Base-by-base conservation (phyloP, 2,329 filamentous ascomycete species). In the Cytospora leucostoma region DNA sequence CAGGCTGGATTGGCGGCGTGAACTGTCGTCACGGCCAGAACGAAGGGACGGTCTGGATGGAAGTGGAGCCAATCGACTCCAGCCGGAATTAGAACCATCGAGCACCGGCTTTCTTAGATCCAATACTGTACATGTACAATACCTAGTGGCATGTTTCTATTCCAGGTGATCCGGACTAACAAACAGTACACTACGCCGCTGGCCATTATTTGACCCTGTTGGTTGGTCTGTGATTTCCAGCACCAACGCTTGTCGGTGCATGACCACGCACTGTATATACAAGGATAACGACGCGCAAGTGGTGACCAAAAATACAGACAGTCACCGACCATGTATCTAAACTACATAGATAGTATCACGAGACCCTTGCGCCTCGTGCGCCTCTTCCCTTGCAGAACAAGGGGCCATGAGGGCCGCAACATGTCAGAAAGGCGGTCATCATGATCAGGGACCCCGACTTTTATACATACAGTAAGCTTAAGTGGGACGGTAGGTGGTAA, bases 111-210 rank as follows among this genome's bases (percentile, higher is more conserved):
- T 37, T 13, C 19, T 19, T 19, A 44, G 40, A 44, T 44, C 27
- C 4, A 27, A 58, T 50, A 58, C 32, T 51, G 56, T 58, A 47
- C n/a, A n/a, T n/a, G n/a, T 50, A 50, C 33, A n/a, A 27, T 27
- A 27, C 27, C 27, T 27, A 27, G 27, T 27, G 27, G 27, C 27
- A 27, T 27, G 27, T 27, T 27, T 27, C 27, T 27, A 27, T 27
- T 27, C 27, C 27, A 33, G 47, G 17, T 15, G n/a, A 35, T 17
- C 7, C 15, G 7, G 33, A 3, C 33, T 35, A 10, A 27, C 27
- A 27, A 27, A 4, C 4, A 27, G 27, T 27, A 51, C 27, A 13
- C n/a, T 35, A 34, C 33, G 33, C 27, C 27, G 27, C 27, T 27
- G 27, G 27, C 27, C 27, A 27, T 27, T 27, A 27, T 27, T 27